A percentile compares a stretch with the other conserved stretches of the same genome.
phyloP scores from a whole-genome alignment of 2,329 filamentous ascomycete species.

The Neonectria ditissima region DNA sequence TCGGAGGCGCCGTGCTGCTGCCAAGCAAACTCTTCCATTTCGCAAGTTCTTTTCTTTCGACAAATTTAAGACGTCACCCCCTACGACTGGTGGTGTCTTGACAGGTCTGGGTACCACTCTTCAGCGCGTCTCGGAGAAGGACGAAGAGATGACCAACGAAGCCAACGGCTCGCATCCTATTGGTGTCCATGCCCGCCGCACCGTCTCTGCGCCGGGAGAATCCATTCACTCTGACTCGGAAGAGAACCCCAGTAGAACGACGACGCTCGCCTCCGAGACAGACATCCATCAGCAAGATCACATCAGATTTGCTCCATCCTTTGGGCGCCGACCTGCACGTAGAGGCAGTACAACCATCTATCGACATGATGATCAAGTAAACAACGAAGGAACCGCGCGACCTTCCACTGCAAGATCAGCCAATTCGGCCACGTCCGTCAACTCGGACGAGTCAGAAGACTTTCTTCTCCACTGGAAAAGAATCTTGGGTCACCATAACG shows the following conservation, averaged over 20 bases:
- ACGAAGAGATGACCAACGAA: neutral
- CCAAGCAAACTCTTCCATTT: slow-evolving; percentile 22
- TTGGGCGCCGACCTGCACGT: slow-evolving; percentile 21
- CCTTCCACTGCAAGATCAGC: slow-evolving; percentile 38
- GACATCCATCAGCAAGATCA: slow-evolving; percentile 32
- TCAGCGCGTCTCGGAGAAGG: slow-evolving; percentile 34
- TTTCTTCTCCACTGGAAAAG: slow-evolving; percentile 47
- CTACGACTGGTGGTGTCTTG: slow-evolving; percentile 9
- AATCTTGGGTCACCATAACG: slow-evolving; percentile 52
- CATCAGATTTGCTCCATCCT: slow-evolving; percentile 34
- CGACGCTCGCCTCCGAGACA: slow-evolving; percentile 33
- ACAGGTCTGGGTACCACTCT: slow-evolving; percentile 37
- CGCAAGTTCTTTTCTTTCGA: slow-evolving; percentile 37
- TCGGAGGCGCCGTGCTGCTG: slow-evolving; percentile 32
- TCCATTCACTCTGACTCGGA: slow-evolving; percentile 35
- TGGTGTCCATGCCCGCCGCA: slow-evolving; percentile 30
- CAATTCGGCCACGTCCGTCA: slow-evolving; percentile 31
- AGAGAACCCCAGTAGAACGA: slow-evolving; percentile 37
- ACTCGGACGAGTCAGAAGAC: slow-evolving; percentile 43
- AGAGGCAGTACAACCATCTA: slow-evolving; percentile 37
- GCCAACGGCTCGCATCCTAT: slow-evolving; percentile 22
- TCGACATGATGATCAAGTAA: slow-evolving; percentile 28
- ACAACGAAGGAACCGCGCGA: slow-evolving; percentile 13
- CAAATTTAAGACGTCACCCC: slow-evolving; percentile 37
- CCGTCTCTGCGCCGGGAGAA: slow-evolving; percentile 35